Base-by-base conservation (phyloP, 495 filamentous ascomycete genomes). In the Aspergillus ostianus region DNA sequence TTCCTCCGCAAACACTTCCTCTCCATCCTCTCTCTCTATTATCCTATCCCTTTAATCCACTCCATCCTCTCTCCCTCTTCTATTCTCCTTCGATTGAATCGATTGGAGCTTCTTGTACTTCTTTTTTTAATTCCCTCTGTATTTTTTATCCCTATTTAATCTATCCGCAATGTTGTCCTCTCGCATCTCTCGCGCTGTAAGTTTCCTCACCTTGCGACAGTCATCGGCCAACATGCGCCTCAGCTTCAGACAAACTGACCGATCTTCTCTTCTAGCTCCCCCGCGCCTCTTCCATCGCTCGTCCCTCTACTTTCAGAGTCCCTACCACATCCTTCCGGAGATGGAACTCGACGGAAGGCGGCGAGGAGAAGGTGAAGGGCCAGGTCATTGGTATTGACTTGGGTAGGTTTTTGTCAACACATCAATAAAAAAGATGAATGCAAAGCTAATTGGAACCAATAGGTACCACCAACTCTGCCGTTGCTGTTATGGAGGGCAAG, bases 401-500 rank as follows among this genome's bases (percentile, higher is more conserved):
- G 69, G 94, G 94, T 93, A 85, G 75, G 90, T 84, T 55, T 18
- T 57, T 47, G 23, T 61, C 18, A 19, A 6, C 13, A 27, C 6
- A 44, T 41, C 47, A 60, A 60, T 61, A 32, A 41, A 51, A 17
- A 53, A 21, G 49, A 58, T 44, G 20, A 52, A 47, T 26, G 2
- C 15, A 66, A 59, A 65, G 64, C 74, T 73, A 70, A 67, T 60
- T 53, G 2, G 26, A 36, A 36, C 20, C 13, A 21, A 29, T 58
- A 94, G 90, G 91, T 68, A 98, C 94, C 72, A 98, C 94, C 64
- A 98, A 98, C 85, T 98, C 94, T 36, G 94, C 94, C 51, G 94
- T 98, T 56, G 93, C 92, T 67, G 80, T 98, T 54, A 97, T 98
- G 91, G 94, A 98, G 83, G 94, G 94, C 72, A 96, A 94, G 82